These are phyloP conservation scores for Cladosporium austrohemisphaericum DNA, from an alignment of 2,329 filamentous ascomycete genomes.

Conservation along the genomic window DNA sequence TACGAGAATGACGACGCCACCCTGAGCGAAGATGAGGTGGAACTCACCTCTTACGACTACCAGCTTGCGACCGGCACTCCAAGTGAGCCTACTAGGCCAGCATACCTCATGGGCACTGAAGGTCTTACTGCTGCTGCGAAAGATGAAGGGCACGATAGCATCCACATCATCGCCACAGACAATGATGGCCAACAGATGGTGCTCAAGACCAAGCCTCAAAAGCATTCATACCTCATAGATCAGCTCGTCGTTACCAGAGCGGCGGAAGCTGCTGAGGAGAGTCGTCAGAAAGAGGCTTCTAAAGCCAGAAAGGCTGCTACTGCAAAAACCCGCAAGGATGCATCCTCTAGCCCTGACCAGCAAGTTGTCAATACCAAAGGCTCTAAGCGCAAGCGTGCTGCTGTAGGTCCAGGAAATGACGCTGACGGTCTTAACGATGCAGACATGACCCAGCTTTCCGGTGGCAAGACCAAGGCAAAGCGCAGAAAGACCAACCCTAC, in stretches of 20 bases:
- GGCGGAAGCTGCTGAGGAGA: too few relatives aligned
- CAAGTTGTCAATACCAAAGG: not conserved
- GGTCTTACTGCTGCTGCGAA: not conserved
- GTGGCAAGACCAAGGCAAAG: too few relatives aligned
- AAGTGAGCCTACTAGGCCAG: not conserved
- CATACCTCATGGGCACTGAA: not conserved
- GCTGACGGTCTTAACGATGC: not conserved
- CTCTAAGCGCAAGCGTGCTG: not conserved
- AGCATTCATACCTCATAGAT: not conserved
- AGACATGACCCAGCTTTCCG: too few relatives aligned
- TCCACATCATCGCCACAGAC: not conserved
- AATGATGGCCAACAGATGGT: too few relatives aligned
- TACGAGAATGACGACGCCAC: not conserved
- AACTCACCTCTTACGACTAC: not conserved
- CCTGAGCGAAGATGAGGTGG: not conserved
- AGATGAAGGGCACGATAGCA: not conserved
- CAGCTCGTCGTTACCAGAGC: not conserved
- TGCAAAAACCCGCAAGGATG: not conserved
- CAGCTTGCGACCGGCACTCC: not conserved
- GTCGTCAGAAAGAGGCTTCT: too few relatives aligned
- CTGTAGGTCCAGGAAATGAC: not conserved
- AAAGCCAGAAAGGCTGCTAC: not conserved
- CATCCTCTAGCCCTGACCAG: not conserved
- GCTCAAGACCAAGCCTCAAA: slow-evolving; percentile 1
- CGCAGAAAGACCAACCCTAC: too few relatives aligned